Evolutionary conservation across 495 filamentous ascomycete genomes (phyloP), one percentile per base, ranked within the genome.

Genomic region (Penicillium tannophilum): DNA sequence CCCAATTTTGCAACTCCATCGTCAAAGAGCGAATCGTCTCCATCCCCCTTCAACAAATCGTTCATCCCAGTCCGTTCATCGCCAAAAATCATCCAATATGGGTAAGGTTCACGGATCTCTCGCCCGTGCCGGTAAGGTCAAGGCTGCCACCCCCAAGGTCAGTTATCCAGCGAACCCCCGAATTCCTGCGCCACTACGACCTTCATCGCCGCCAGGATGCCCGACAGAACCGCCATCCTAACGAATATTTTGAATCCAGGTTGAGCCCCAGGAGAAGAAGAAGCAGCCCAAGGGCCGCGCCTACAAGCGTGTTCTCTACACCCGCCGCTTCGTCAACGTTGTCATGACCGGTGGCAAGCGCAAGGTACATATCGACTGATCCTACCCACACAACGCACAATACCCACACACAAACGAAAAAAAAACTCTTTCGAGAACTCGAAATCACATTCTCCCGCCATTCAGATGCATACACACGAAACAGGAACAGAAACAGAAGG

Each of bases 271-370:
- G 62, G 71, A 78, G 75, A 76, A 80, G 76, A 66, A 70, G 63
- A 80, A 80, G 77, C 68, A 83, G 65, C 94, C 94, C 75, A 98
- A 99, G 87, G 94, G 94, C 75, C 92, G 94, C 68, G 94, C 94
- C 65, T 93, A 93, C 88, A 99, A 98, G 92, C 88, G 94, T 70
- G 88, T 97, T 69, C 84, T 82, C 64, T 98, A 99, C 85, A 98
- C 92, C 67, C 90, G 94, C 76, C 92, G 94, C 66, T 99, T 99
- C 86, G 95, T 99, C 65, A 99, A 98, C 84, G 93, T 99, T 74
- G 96, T 92, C 68, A 84, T 97, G 86, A 97, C 94, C 58, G 94
- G 94, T 78, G 94, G 94, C 79, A 99, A 99, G 93, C 85, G 94
- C 79, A 98, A 98, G 93, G 92, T 95, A 76, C 66, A 81, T 66